Percentiles rank a stretch among this genome's conserved stretches.
Evolutionary conservation across 2,329 filamentous ascomycete species (phyloP).

Genomic region (Ceratocystis albifundus): DNA sequence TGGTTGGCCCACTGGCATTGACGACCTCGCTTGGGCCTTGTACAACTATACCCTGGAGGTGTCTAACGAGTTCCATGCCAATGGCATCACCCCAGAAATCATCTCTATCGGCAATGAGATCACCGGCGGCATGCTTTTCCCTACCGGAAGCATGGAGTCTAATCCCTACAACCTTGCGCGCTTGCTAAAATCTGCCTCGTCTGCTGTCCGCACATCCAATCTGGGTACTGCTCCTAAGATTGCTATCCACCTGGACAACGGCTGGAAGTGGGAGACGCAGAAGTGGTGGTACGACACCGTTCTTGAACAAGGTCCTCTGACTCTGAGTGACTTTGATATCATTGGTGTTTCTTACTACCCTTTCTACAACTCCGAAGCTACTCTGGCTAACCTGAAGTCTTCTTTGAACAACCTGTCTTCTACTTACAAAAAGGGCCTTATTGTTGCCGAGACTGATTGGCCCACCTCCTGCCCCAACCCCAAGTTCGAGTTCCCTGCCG

Average conservation of each 20-base stretch:
- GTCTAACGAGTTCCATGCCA: slow-evolving; percentile 47
- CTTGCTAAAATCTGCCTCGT: slow-evolving; percentile 52
- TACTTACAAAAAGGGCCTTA: slow-evolving; percentile 52
- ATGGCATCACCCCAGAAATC: slow-evolving; percentile 46
- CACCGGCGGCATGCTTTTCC: slow-evolving; percentile 53
- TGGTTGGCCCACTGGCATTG: slow-evolving; percentile 51
- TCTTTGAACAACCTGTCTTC: slow-evolving; percentile 48
- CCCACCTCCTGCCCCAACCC: slow-evolving; percentile 53
- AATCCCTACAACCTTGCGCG: slow-evolving; percentile 49
- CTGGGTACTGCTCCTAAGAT: slow-evolving; percentile 50
- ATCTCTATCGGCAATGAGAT: slow-evolving; percentile 68
- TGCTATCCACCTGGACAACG: slow-evolving; percentile 64
- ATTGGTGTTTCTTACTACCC: slow-evolving; percentile 66
- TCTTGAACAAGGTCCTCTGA: slow-evolving; percentile 39
- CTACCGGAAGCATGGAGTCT: slow-evolving; percentile 42
- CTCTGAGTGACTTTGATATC: slow-evolving; percentile 50
- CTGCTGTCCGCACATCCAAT: slow-evolving; percentile 52
- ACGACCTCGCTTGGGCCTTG: slow-evolving; percentile 47
- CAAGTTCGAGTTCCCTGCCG: slow-evolving; percentile 46
- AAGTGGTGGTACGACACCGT: slow-evolving; percentile 53
- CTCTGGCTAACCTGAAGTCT: slow-evolving; percentile 43
- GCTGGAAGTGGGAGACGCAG: slow-evolving; percentile 59
- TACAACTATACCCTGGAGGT: slow-evolving; percentile 58
- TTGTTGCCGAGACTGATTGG: slow-evolving; percentile 64
- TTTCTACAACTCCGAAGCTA: slow-evolving; percentile 52